phyloP scores from a whole-genome alignment of 345 rosid genomes.

The Cardamine occulta region DNA sequence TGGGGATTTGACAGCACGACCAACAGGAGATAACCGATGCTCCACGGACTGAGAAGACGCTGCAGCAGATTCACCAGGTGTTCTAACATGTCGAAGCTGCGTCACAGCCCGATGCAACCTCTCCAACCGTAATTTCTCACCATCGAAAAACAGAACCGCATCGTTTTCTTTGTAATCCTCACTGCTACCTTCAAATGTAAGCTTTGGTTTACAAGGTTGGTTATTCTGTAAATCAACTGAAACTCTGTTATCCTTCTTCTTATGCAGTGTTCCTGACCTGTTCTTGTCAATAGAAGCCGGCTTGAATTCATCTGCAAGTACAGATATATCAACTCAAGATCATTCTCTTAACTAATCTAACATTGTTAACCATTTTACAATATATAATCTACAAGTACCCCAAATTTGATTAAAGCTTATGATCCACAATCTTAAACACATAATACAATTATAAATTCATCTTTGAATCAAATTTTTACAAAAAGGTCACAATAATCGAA shows the following conservation, averaged over 20 bases:
- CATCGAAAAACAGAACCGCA: conserved; percentile 81
- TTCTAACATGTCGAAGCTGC: conserved; percentile 68
- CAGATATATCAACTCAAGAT: too few species aligned
- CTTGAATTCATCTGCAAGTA: too few species aligned
- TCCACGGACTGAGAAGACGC: conserved; percentile 57
- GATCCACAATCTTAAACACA: too few species aligned
- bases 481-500: too few species aligned
- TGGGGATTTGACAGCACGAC: too few species aligned
- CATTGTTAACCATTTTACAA: not conserved
- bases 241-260: too few species aligned
- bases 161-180: conserved; percentile 86
- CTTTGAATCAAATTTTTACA: too few species aligned
- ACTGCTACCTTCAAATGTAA: conserved; percentile 80
- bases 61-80: conserved; percentile 69
- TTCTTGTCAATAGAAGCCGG: too few species aligned
- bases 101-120: conserved; percentile 79
- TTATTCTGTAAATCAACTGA: too few species aligned
- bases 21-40: conserved; percentile 58
- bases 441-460: too few species aligned
- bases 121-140: conserved; percentile 72
- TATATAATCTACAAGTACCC: not conserved
- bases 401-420: not conserved
- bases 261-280: too few species aligned
- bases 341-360: not conserved
- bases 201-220: too few species aligned